Evolutionary conservation across 1,139 yeast genomes (phyloP), one percentile per base, ranked within the genome.

Genomic region (Scheffersomyces titani): DNA sequence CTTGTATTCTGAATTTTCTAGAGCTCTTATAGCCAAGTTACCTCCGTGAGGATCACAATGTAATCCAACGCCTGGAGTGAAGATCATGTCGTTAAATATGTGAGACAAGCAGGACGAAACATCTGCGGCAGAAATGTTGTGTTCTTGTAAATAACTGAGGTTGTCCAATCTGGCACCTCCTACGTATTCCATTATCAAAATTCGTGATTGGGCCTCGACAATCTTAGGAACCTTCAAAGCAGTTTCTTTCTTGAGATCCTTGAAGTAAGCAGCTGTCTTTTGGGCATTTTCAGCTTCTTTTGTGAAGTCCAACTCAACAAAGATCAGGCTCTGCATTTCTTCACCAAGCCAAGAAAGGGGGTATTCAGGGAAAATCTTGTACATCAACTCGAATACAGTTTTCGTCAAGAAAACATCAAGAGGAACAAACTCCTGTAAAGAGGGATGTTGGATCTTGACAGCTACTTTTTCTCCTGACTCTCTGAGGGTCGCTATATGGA

Each of bases 21-120:
- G 66, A 1, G 82, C 73, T 55, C 92, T 76, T 20, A 94, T 91
- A 0, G 98, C 97, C 60, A 94, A 78, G 66, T 94, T 96, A 0
- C 99, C 99, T 16, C 97, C 97, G 71, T 94, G 99, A 0, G 99
- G 99, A 70, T 94, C 99, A 75, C 99, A 94, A 70, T 94, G 99
- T 53, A 94, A 84, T 0, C 93, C 92, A 19, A 92, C 97, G 36
- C 86, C 88, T 0, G 97, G 97, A 1, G 96, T 89, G 75, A 94
- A 94, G 51, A 96, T 92, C 99, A 94, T 94, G 68, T 88, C 88
- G 75, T 93, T 92, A 78, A 94, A 94, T 36, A 92, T 87, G 67
- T 93, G 97, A 0, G 98, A 87, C 52, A 94, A 78, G 68, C 98
- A 94, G 7, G 87, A 77, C 3, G 96, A 88, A 4, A 94, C 96